Conservation (phyloP, 2,329 filamentous ascomycete species). For the Coleophoma eucalyptorum region DNA sequence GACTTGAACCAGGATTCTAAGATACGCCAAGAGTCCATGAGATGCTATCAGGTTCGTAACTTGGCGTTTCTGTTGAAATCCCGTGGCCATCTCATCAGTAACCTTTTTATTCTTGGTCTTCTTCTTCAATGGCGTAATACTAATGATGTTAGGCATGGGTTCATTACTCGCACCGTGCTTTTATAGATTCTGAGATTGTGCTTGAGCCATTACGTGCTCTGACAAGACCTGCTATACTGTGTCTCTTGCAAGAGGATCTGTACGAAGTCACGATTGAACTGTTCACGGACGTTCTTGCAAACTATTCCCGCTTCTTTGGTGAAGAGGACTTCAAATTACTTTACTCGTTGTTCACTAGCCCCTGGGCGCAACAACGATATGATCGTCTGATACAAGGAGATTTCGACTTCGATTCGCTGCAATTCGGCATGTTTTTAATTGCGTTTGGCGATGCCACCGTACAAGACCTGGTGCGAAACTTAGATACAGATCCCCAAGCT, state of each 20-base stretch:
- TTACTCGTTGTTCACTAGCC: constrained; percentile 54
- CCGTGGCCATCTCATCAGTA: no score
- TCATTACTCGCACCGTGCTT: constrained; percentile 64
- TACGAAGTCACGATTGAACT: constrained; percentile 60
- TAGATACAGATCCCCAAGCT: constrained; percentile 40
- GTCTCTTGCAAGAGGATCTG: constrained; percentile 53
- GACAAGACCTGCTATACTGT: constrained; percentile 55
- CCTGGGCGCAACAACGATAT: constrained; percentile 56
- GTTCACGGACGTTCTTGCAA: constrained; percentile 60
- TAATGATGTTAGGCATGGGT: constrained; percentile 59
- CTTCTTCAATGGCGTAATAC: no score
- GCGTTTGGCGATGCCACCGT: constrained; percentile 66
- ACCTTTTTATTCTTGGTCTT: no score
- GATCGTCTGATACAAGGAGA: constrained; percentile 53
- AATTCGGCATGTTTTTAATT: constrained; percentile 63
- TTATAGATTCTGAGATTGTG: constrained; percentile 52
- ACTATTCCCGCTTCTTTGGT: constrained; percentile 60
- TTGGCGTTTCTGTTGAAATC: no score
- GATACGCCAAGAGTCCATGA: constrained; percentile 51
- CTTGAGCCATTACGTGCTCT: constrained; percentile 56
- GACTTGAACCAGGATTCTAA: constrained; percentile 35
- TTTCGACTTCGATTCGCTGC: constrained; percentile 59
- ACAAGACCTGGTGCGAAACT: constrained; percentile 51
- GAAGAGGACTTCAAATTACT: constrained; percentile 54
- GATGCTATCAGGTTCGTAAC: constrained; percentile 52